Evolutionary conservation across 192 early-diverging fungal genomes (phyloP).

Genomic region (Backusella mclennaniae): DNA sequence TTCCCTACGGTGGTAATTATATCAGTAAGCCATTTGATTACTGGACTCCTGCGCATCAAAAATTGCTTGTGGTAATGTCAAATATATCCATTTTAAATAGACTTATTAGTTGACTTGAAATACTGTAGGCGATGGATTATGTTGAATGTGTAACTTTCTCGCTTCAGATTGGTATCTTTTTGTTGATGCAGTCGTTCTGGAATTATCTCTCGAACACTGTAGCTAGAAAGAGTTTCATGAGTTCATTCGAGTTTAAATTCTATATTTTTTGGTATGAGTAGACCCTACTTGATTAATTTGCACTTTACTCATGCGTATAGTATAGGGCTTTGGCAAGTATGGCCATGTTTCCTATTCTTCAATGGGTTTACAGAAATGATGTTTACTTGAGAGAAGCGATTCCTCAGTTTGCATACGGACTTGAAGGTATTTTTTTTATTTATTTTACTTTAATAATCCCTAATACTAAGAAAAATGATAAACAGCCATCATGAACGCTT

Average conservation of each 20-base stretch:
- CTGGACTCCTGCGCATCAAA: constrained; percentile 22
- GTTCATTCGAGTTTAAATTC: constrained; percentile 30
- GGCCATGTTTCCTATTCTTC: constrained; percentile 28
- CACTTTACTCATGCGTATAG: background rate
- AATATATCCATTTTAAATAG: background rate
- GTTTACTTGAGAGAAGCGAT: constrained; percentile 16
- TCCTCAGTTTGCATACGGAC: constrained; percentile 27
- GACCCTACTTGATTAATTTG: background rate
- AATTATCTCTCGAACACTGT: constrained; percentile 34
- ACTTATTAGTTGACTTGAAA: background rate
- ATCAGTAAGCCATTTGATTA: constrained; percentile 20
- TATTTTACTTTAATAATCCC: background rate
- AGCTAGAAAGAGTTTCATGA: constrained; percentile 28
- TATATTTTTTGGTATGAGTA: constrained; percentile 28
- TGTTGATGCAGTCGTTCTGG: constrained; percentile 40
- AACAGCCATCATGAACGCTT: constrained; percentile 7
- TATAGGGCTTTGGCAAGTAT: constrained; percentile 28
- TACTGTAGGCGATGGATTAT: constrained; percentile 21
- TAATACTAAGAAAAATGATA: background rate
- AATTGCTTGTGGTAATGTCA: constrained; percentile 14
- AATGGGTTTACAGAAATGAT: constrained; percentile 18
- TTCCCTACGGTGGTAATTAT: constrained; percentile 3
- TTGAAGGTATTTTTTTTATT: constrained; percentile 19
- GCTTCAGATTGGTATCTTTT: constrained; percentile 24
- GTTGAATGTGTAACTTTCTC: constrained; percentile 29